Evolutionary conservation across 75 land plant genomes (phyloP).

Genomic region (Chamaecyparis obtusa): DNA sequence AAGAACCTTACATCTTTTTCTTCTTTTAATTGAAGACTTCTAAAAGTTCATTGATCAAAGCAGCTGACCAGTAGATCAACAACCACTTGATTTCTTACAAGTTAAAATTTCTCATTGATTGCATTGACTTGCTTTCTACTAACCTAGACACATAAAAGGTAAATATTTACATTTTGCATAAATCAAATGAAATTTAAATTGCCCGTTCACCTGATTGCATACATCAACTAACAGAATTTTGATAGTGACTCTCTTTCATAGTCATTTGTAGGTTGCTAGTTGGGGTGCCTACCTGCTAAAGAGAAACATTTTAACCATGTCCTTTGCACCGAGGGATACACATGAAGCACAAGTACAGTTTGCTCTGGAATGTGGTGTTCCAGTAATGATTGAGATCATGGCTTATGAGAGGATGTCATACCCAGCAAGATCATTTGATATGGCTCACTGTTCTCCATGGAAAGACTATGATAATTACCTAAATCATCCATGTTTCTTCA

Average conservation of each 20-base stretch:
- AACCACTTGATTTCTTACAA: background rate
- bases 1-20: background rate
- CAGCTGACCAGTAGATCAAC: no score
- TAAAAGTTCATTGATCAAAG: no score
- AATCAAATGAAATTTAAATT: background rate
- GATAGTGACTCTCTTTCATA: background rate
- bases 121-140: background rate
- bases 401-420: conserved; percentile 47
- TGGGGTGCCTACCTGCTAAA: conserved; percentile 75
- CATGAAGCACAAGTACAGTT: conserved; percentile 78
- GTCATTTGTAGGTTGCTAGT: conserved; percentile 58
- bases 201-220: no score
- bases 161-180: background rate
- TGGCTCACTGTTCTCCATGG: conserved; percentile 79
- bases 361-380: conserved; percentile 71
- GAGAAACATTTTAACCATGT: conserved; percentile 60
- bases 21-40: no score
- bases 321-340: conserved; percentile 69
- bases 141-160: background rate
- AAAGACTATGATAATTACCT: conserved; percentile 32
- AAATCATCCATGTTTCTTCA: background rate
- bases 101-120: background rate
- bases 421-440: conserved; percentile 62
- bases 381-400: conserved; percentile 78
- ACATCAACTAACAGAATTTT: background rate